Base-by-base conservation (phyloP, 352 stramenopile species). In the Globisporangium spinosum region DNA sequence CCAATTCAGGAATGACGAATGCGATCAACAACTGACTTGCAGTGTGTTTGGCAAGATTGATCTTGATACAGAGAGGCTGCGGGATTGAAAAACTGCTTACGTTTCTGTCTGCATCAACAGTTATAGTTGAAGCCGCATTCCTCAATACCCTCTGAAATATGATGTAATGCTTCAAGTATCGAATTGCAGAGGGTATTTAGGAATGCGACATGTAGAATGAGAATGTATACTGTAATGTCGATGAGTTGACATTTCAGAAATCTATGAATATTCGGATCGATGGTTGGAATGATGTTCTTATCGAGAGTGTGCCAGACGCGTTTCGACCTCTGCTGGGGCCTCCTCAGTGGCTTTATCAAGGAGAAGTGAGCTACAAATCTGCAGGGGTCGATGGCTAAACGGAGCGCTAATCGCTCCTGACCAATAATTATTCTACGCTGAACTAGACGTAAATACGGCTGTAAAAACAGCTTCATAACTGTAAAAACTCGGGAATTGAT, bases 1-100 rank as follows among this genome's bases (percentile, higher is more conserved):
- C 40, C 22, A 29, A 64, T 55, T 64, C 22, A 12, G 58, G 25
- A 64, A 64, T 62, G 56, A 62, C 56, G 40, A 49, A n/a, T 58
- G 53, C 23, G 53, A 15, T 4, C 22, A 27, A 38, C 22, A 27
- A 22, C 53, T 23, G 32, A 38, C 29, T 29, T 32, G 29, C 29
- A 32, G 29, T 32, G 29, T 32, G 29, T 32, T 32, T 32, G 29
- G 29, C 29, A 32, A 32, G 4, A 8, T 56, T 56, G 49, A 23
- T 56, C n/a, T 25, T 29, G 9, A 55, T 29, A 15, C 17, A 55
- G 47, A 27, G 13, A 47, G 10, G 20, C 45, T 9, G 47, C 9
- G n/a, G 49, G 22, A 17, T 32, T 20, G 40, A 49, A 49, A 49
- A 49, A 49, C 40, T 56, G 49, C n/a, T 29, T 56, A 17, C 10